Base-by-base conservation (phyloP, 2,329 filamentous ascomycete species). In the Fusarium udum region DNA sequence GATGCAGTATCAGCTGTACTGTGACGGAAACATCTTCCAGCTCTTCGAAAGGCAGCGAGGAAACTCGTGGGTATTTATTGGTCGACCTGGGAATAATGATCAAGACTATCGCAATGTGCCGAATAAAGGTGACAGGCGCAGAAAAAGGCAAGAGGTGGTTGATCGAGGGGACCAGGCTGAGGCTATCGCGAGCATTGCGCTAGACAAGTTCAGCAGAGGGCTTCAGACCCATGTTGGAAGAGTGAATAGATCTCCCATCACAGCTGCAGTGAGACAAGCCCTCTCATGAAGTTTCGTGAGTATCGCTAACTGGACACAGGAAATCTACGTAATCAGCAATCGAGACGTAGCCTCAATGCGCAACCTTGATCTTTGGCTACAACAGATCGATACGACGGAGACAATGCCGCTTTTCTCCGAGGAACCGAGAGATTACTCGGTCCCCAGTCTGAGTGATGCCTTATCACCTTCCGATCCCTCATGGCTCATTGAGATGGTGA, bases 211-310 rank as follows among this genome's bases (percentile, higher is more conserved):
- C 20, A 64, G 59, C 4, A 20, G 5, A 5, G 20, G 28, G 0
- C 63, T 66, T 8, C 40, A 66, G 15, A 57, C 48, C 0, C 63
- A 66, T n/a, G 16, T 65, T 0, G 63, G 63, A 10, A 18, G 20
- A 3, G 28, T 65, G 3, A 64, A 42, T 10, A 16, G 48, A 14
- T 64, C 63, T 14, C 28, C 59, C 3, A 31, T 48, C 0, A 57
- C 24, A 0, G 60, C 48, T n/a, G 59, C 59, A 11, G 59, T 36
- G 20, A 42, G 11, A 6, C 1, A 3, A 31, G 3, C 0, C 4
- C 6, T 8, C 4, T 48, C 3, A 8, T 31, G n/a, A 0, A 31
- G 31, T 12, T 0, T 1, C 0, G 3, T 6, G 3, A n/a, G 3
- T 7, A 32, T 49, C 1, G 3, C 46, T 49, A 7, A 49, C 3